Percentiles rank a stretch among this genome's conserved stretches.
Conservation (phyloP, 495 filamentous ascomycete species). For the Tirmania nivea region DNA sequence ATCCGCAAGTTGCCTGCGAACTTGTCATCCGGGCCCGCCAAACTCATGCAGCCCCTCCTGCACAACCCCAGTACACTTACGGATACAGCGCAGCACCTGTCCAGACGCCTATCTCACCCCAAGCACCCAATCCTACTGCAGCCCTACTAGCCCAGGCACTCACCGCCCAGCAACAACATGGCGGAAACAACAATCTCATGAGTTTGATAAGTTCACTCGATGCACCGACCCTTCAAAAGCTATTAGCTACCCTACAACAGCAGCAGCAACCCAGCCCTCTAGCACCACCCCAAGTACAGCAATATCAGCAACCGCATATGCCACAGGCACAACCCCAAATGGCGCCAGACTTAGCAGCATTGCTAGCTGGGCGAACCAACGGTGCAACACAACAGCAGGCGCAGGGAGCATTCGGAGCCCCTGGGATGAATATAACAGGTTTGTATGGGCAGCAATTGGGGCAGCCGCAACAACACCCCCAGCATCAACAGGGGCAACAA, state of each 20-base stretch:
- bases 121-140: background rate
- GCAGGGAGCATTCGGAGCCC: conserved; percentile 7
- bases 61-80: conserved; percentile 16
- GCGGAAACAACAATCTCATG: background rate
- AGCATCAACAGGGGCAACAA: conserved; percentile 12
- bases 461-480: conserved; percentile 9
- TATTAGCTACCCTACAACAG: conserved; percentile 39
- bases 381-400: conserved; percentile 1
- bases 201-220: conserved; percentile 38
- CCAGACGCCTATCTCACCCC: background rate
- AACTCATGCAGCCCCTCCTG: conserved; percentile 24
- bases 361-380: conserved; percentile 5
- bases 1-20: conserved; percentile 52
- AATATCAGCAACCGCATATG: conserved; percentile 2
- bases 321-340: conserved; percentile 1
- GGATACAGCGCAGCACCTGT: conserved; percentile 9
- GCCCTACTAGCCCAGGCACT: background rate
- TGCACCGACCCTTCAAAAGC: conserved; percentile 45
- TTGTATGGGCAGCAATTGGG: conserved; percentile 15
- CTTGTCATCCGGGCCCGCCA: conserved; percentile 51
- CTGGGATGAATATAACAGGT: conserved; percentile 12
- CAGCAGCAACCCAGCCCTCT: conserved; percentile 12
- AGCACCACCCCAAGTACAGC: background rate
- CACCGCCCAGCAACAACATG: background rate
- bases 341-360: conserved; percentile 1